Conservation (phyloP, 108 stramenopile genomes). For the Fistulifera solaris region DNA sequence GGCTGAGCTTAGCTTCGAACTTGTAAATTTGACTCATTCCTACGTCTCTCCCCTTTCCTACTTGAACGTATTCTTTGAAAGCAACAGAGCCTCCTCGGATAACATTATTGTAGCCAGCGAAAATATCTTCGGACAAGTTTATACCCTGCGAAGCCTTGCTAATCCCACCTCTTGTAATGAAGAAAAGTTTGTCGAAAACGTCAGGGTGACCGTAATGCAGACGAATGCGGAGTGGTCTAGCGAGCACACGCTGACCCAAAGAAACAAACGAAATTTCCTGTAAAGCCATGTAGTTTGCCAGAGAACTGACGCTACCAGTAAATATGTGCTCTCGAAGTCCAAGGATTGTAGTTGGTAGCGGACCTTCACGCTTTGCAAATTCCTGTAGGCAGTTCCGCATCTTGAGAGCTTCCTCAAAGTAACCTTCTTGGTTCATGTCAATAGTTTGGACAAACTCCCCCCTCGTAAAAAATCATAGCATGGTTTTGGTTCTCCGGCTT, state of each 20-base stretch:
- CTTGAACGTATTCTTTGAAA: conserved; percentile 95
- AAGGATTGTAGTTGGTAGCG: conserved; percentile 87
- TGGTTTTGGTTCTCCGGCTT: conserved; percentile 99
- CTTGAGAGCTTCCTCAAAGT: conserved; percentile 97
- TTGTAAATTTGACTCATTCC: conserved; percentile 99
- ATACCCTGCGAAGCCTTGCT: conserved; percentile 97
- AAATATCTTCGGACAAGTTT: conserved; percentile 98
- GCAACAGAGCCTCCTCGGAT: conserved; percentile 89
- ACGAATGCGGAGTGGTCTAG: conserved; percentile 87
- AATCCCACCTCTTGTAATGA: conserved; percentile 94
- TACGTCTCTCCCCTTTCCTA: conserved; percentile 98
- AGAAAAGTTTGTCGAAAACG: conserved; percentile 97
- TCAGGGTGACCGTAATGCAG: conserved; percentile 98
- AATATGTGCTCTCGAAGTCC: conserved; percentile 98
- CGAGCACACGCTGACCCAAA: conserved; percentile 93
- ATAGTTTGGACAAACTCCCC: conserved; percentile 96
- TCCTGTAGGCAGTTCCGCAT: conserved; percentile 96
- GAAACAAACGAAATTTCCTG: conserved; percentile 97
- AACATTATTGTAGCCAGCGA: conserved; percentile 95
- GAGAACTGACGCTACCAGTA: conserved; percentile 93
- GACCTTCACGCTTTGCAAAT: conserved; percentile 85
- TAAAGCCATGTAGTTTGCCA: conserved; percentile 98
- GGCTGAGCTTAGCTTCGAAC: conserved; percentile 98
- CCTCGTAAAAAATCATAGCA: conserved; percentile 95
- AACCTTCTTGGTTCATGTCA: conserved; percentile 99